Base-by-base conservation (phyloP, 1,284 basidiomycete species). In the Vanrija pseudolonga region DNA sequence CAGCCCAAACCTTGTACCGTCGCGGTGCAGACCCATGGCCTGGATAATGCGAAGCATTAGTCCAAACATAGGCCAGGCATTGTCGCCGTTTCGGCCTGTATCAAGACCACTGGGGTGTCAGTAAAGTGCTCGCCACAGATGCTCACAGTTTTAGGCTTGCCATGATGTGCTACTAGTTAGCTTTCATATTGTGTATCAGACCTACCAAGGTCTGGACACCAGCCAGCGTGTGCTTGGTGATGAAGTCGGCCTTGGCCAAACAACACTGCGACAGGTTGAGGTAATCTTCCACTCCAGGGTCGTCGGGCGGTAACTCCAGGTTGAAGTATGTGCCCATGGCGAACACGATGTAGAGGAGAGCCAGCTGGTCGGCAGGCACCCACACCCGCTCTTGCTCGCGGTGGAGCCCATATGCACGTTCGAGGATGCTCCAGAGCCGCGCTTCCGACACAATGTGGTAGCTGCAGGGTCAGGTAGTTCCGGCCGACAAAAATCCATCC, bases 221-320 rank as follows among this genome's bases (percentile, higher is more conserved):
- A 1, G 65, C 66, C 2, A 50, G 40, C 0, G 65, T 63, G 23
- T 47, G 45, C 5, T 50, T 22, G 6, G 52, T 41, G 14, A 61
- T 37, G 17, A 59, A 53, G 18, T 66, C 62, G 28, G 38, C 57
- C 28, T 61, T 51, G 0, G 48, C 50, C 0, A 57, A 55, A 26
- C 66, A 68, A 40, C 45, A 55, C 12, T 47, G 19, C 45, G 66
- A 42, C 17, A 57, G 24, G 36, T 47, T 11, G 26, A 54, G 19
- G 53, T 63, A 54, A 8, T 57, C 51, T 47, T 63, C 22, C 49
- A 60, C 50, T 47, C 45, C 28, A 11, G 55, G 18, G 52, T 60
- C 50, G 36, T 62, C 43, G 52, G 62, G 39, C 42, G 63, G 15
- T 26, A 63, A 24, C 50, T 69, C 50, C 47, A 59, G 45, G 32